These are phyloP conservation scores for Russula sp. DNA, from an alignment of 768 basidiomycete species.

Conservation along the genomic window DNA sequence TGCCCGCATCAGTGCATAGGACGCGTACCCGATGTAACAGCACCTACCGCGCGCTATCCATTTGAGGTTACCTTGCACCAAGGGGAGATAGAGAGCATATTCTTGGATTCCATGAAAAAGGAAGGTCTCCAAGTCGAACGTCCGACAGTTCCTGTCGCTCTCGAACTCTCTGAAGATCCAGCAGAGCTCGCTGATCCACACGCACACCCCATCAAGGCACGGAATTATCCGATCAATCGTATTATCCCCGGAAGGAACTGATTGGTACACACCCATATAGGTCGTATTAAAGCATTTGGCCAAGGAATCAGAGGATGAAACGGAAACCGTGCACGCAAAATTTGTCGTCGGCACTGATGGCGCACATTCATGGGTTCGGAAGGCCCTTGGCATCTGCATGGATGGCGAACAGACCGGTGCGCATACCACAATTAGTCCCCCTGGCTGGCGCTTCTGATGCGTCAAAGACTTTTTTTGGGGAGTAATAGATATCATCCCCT, in stretches of 20 bases:
- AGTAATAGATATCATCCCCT: slow-evolving; percentile 54
- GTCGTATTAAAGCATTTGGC: slow-evolving; percentile 42
- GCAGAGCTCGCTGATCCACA: slow-evolving; percentile 27
- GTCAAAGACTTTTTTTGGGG: slow-evolving; percentile 73
- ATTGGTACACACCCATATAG: slow-evolving; percentile 32
- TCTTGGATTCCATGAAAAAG: slow-evolving; percentile 48
- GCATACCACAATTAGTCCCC: not conserved
- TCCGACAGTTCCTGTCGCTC: slow-evolving; percentile 43
- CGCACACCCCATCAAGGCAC: slow-evolving; percentile 33
- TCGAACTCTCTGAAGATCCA: slow-evolving; percentile 42
- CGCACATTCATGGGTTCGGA: slow-evolving; percentile 81
- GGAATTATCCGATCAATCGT: not conserved
- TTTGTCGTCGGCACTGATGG: slow-evolving; percentile 77
- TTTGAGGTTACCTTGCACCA: slow-evolving; percentile 69
- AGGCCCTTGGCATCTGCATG: slow-evolving; percentile 57
- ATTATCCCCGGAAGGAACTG: not conserved
- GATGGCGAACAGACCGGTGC: slow-evolving; percentile 62
- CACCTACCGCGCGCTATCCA: slow-evolving; percentile 59
- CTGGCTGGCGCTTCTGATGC: not conserved
- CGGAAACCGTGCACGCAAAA: slow-evolving; percentile 61
- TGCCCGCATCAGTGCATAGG: slow-evolving; percentile 45
- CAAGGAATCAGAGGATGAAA: slow-evolving; percentile 32
- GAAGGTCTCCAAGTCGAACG: slow-evolving; percentile 46
- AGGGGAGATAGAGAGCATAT: slow-evolving; percentile 47
- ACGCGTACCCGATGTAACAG: slow-evolving; percentile 55